Evolutionary conservation across 164 flowering plant species (phyloP).

Genomic region (Aristolochia fimbriata): DNA sequence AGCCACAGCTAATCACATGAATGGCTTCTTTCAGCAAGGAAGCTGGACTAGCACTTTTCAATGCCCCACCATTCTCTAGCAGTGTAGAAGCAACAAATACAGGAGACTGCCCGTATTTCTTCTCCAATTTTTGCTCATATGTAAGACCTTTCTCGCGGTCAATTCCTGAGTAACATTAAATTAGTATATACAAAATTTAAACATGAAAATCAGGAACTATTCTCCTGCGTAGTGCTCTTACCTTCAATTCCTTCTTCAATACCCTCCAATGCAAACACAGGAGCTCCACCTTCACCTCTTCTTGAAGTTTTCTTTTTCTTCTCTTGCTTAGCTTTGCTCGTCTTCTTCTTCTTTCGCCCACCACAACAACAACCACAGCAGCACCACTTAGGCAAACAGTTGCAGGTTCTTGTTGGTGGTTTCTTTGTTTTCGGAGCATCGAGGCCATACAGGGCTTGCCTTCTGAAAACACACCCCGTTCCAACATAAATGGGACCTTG

Average conservation of each 20-base stretch:
- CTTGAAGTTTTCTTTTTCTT: constrained; percentile 30
- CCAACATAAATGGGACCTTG: constrained; percentile 86
- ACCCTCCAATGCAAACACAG: constrained; percentile 30
- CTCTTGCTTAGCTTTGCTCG: constrained; percentile 27
- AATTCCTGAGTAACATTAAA: constrained; percentile 24
- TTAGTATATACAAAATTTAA: constrained; percentile 1
- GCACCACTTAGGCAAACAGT: constrained; percentile 59
- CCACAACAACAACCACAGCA: constrained; percentile 36
- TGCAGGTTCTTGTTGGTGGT: constrained; percentile 45
- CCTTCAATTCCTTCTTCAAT: constrained; percentile 51
- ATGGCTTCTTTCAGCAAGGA: constrained; percentile 66
- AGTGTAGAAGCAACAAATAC: constrained; percentile 59
- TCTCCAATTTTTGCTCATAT: constrained; percentile 48
- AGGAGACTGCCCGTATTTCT: constrained; percentile 68
- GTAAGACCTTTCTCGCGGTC: constrained; percentile 27
- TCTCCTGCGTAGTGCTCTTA: neutral
- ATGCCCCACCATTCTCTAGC: constrained; percentile 50
- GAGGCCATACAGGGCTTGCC: constrained; percentile 59
- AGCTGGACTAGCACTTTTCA: constrained; percentile 39
- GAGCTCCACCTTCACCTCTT: constrained; percentile 24
- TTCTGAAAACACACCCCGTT: constrained; percentile 68
- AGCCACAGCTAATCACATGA: constrained; percentile 77
- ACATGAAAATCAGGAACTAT: neutral
- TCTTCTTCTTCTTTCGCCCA: constrained; percentile 39
- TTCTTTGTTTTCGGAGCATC: constrained; percentile 53